A percentile compares a stretch with the other conserved stretches of the same genome.
Conservation (phyloP, 306 rosid genomes). For the Gillenia trifoliata region DNA sequence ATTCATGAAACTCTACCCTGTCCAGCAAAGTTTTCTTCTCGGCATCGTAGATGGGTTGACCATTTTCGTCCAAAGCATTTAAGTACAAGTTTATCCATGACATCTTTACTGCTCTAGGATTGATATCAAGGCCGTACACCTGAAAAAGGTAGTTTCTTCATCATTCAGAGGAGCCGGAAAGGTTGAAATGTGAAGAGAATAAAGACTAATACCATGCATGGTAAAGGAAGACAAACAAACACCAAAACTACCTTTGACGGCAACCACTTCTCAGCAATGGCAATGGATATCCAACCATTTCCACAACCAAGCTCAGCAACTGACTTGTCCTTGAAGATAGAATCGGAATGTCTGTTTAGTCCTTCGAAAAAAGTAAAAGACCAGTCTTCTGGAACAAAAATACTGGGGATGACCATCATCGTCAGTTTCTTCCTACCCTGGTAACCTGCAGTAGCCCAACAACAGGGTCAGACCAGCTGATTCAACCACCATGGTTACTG, state of each 20-base stretch:
- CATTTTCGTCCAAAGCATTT: slow-evolving; percentile 80
- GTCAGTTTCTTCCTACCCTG: slow-evolving; percentile 80
- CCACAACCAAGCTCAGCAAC: slow-evolving; percentile 96
- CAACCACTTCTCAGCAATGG: slow-evolving; percentile 92
- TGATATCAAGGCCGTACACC: slow-evolving; percentile 96
- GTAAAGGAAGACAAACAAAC: neutral
- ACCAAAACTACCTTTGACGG: slow-evolving; percentile 60
- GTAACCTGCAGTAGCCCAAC: slow-evolving; percentile 46
- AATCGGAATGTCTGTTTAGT: slow-evolving; percentile 71
- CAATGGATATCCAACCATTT: slow-evolving; percentile 98
- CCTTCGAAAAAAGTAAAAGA: slow-evolving; percentile 95
- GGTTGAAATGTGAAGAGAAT: neutral
- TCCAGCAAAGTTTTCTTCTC: slow-evolving; percentile 86
- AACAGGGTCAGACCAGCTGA: neutral
- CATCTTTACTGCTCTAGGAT: slow-evolving; percentile 84
- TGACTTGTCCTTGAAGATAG: slow-evolving; percentile 78
- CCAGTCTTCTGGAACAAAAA: slow-evolving; percentile 95
- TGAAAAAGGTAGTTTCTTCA: slow-evolving; percentile 22
- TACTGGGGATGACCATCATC: slow-evolving; percentile 93
- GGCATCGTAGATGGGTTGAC: slow-evolving; percentile 64
- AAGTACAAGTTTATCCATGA: slow-evolving; percentile 89
- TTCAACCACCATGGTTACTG: neutral
- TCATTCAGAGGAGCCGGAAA: neutral
- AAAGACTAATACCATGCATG: neutral
- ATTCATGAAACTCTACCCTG: slow-evolving; percentile 91